Base-by-base conservation (phyloP, 306 rosid genomes). In the Acacia crassicarpa region DNA sequence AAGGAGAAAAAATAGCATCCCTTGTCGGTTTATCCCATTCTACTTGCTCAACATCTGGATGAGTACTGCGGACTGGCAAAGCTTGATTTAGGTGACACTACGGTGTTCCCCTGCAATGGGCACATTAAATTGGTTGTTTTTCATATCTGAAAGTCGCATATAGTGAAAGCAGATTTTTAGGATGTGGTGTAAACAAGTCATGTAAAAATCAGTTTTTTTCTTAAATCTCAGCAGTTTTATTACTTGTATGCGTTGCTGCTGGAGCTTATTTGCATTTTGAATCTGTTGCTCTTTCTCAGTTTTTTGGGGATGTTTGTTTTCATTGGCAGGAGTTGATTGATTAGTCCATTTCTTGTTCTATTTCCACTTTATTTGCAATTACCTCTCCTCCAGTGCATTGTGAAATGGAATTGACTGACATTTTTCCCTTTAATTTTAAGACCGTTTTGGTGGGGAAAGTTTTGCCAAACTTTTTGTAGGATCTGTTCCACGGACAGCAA, bases 391-490 rank as follows among this genome's bases (percentile, higher is more conserved):
- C 32, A 59, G 63, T 19, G 33, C 43, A 48, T n/a, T 25, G 32
- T 59, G 48, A 61, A 79, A 80, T 5, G 40, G 40, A 81, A 73
- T 35, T 72, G 61, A 76, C 45, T 81, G 41, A 62, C 43, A 2
- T 1, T 76, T 63, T 15, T 9, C 38, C 8, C 41, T 79, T 25
- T 56, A 61, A 51, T 79, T 88, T 87, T 77, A 86, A 92, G 99
- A 93, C 78, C 86, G 77, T 43, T 79, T 82, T 11, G 94, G 90
- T 46, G 90, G 90, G 59, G 89, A 94, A 70, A 85, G 76, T 80
- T 93, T 89, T 82, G 97, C 99, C 15, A 95, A 95, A 76, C 98
- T 95, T 68, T 93, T 95, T 81, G 92, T 92, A 70, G 98, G 98
- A 77, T 93, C 97, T 65, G 98, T 95, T 84, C 99, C 98, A 15